Base-by-base conservation (phyloP, 2,329 filamentous ascomycete genomes). In the Clonostachys sp. region DNA sequence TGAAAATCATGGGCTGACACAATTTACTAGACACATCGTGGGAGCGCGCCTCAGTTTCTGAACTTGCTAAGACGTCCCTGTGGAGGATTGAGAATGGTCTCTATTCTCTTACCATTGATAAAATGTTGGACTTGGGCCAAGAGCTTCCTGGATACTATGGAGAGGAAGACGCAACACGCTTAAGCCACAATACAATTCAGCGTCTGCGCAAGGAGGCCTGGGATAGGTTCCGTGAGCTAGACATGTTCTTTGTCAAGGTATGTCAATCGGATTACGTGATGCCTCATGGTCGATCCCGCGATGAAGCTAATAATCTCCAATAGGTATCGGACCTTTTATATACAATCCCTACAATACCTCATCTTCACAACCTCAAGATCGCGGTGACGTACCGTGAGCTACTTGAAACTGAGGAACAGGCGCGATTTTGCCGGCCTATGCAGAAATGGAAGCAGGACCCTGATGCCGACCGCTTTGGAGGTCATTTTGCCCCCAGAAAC, bases 181-280 rank as follows among this genome's bases (percentile, higher is more conserved):
- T 81, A 61, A 61, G 64, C 46, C 72, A 73, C 49, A 60, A 64
- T 42, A 65, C 61, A 12, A 69, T 70, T 36, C 68, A 77, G 52
- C 64, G 64, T 47, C 70, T 82, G 35, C 74, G 72, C 43, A 59
- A 64, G 30, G 72, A 75, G 41, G 75, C 78, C 13, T 72, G 71
- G 64, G 69, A 77, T 47, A 72, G 70, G 54, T 83, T 84, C 60
- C 63, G 73, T 50, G 71, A 73, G 16, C 75, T 78, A 58, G 77
- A 85, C 54, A 73, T 85, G 72, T 86, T 86, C 60, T 85, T 86
- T 56, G 77, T 86, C 52, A 85, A 83, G 72, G 80, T 84, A 64
- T 51, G 70, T 41, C 12, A n/a, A 5, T 16, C 16, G n/a, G 34
- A 8, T 16, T 39, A 12, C 6, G 12, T 8, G 17, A 39, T 6